A percentile compares a stretch with the other conserved stretches of the same genome.
phyloP scores from a whole-genome alignment of 2,329 filamentous ascomycete genomes.

The Xylaria sp. region DNA sequence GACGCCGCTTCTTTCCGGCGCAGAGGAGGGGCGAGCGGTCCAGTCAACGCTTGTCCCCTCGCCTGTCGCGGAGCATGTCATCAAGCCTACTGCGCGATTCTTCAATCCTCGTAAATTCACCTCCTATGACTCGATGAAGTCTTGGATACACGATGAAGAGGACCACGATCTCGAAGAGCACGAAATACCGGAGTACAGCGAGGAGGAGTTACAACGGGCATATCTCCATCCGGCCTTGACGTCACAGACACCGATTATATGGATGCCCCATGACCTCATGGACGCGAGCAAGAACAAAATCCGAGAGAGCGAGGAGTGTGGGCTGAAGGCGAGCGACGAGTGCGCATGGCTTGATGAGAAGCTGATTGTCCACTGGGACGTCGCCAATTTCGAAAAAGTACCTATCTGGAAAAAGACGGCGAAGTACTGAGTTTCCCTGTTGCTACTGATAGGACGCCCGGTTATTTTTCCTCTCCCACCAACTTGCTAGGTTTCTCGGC shows the following conservation, averaged over 20 bases:
- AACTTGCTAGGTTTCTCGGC: too few species aligned
- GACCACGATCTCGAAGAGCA: slow-evolving; percentile 27
- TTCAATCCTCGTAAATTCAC: slow-evolving; percentile 38
- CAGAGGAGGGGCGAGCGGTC: slow-evolving; percentile 36
- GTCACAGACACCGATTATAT: slow-evolving; percentile 61
- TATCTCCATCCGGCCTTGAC: slow-evolving; percentile 42
- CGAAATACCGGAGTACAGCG: slow-evolving; percentile 34
- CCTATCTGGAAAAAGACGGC: slow-evolving; percentile 38
- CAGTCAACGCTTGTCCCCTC: slow-evolving; percentile 30
- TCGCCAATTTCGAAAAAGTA: slow-evolving; percentile 34
- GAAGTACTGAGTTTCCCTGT: slow-evolving; percentile 29
- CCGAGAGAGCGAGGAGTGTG: slow-evolving; percentile 61
- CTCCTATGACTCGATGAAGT: slow-evolving; percentile 37
- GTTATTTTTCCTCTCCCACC: neutral
- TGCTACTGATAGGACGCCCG: neutral
- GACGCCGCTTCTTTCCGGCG: slow-evolving; percentile 35
- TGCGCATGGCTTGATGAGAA: slow-evolving; percentile 66
- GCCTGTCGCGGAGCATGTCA: slow-evolving; percentile 26
- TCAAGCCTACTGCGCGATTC: slow-evolving; percentile 37
- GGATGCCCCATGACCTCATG: slow-evolving; percentile 67
- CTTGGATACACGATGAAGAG: slow-evolving; percentile 33
- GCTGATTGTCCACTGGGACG: slow-evolving; percentile 34
- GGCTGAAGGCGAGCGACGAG: slow-evolving; percentile 69
- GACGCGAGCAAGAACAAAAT: slow-evolving; percentile 67
- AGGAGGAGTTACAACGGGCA: slow-evolving; percentile 38